phyloP scores from a whole-genome alignment of 1,139 yeast species.

The Groenewaldozyma sp. region DNA sequence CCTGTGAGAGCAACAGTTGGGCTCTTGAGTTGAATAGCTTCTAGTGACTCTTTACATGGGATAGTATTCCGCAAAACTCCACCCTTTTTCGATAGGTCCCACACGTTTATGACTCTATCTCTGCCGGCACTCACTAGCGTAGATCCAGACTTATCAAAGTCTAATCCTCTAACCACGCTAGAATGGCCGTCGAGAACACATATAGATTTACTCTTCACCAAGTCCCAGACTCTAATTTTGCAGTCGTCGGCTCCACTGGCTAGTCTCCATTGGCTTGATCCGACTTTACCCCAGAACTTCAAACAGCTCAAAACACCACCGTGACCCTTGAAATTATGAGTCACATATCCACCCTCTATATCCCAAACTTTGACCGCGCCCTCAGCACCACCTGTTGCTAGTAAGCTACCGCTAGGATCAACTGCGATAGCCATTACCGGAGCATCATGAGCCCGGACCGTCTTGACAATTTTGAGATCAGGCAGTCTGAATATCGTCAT shows the following conservation, averaged over 20 bases:
- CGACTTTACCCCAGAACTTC: conserved; percentile 50
- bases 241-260: conserved; percentile 81
- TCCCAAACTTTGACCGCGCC: conserved; percentile 92
- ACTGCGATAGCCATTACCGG: conserved; percentile 74
- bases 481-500: conserved; percentile 52
- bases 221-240: conserved; percentile 79
- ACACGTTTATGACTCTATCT: conserved; percentile 67
- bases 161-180: conserved; percentile 81
- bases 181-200: conserved; percentile 62
- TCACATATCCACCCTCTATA: conserved; percentile 74
- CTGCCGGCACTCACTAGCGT: conserved; percentile 76
- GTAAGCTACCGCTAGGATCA: conserved; percentile 73
- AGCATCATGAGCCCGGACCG: conserved; percentile 45
- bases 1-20: conserved; percentile 52
- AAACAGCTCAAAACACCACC: conserved; percentile 85
- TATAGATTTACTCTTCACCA: conserved; percentile 65
- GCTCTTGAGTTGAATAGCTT: conserved; percentile 42
- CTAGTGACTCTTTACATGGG: conserved; percentile 72
- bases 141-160: conserved; percentile 45
- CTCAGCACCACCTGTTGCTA: conserved; percentile 94
- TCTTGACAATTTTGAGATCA: conserved; percentile 22
- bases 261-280: conserved; percentile 65
- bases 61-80: conserved; percentile 48
- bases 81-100: conserved; percentile 41
- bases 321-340: conserved; percentile 90